These are phyloP conservation scores for Cronartium quercuum DNA, from an alignment of 1,284 basidiomycete species.

Conservation along the genomic window DNA sequence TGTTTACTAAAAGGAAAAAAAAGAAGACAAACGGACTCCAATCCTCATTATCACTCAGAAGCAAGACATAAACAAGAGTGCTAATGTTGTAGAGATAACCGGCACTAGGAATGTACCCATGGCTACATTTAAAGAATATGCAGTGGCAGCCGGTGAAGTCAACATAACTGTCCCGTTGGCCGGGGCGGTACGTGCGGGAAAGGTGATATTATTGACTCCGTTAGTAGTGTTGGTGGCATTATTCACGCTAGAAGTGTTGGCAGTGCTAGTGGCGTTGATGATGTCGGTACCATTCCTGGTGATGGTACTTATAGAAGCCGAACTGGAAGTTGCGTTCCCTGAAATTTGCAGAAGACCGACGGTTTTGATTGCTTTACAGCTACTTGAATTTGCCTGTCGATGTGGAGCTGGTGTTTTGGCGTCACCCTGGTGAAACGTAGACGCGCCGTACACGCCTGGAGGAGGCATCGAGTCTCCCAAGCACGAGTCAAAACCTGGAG, in stretches of 20 bases:
- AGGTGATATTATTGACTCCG: no score
- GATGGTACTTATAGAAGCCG: no score
- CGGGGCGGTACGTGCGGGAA: no score
- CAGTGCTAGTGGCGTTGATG: background rate
- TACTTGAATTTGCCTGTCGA: conserved; percentile 16
- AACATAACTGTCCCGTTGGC: no score
- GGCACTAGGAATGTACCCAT: no score
- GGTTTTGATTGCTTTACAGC: background rate
- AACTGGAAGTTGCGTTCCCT: background rate
- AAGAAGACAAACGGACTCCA: no score
- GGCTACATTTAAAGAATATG: no score
- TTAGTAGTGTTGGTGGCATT: background rate
- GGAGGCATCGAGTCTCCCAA: conserved; percentile 39
- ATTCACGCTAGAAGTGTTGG: background rate
- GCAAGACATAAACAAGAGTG: no score
- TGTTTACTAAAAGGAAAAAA: no score
- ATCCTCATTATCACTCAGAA: no score
- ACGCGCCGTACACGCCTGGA: conserved; percentile 41
- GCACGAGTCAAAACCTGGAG: conserved; percentile 39
- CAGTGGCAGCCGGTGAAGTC: no score
- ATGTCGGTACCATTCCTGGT: background rate
- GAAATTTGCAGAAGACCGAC: background rate
- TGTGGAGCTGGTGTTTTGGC: conserved; percentile 40
- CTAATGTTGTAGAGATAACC: no score
- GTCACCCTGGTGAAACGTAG: conserved; percentile 43